A percentile compares a stretch with the other conserved stretches of the same genome.
Evolutionary conservation across 2,329 filamentous ascomycete species (phyloP).

Genomic region (Cryoendolithus antarcticus): DNA sequence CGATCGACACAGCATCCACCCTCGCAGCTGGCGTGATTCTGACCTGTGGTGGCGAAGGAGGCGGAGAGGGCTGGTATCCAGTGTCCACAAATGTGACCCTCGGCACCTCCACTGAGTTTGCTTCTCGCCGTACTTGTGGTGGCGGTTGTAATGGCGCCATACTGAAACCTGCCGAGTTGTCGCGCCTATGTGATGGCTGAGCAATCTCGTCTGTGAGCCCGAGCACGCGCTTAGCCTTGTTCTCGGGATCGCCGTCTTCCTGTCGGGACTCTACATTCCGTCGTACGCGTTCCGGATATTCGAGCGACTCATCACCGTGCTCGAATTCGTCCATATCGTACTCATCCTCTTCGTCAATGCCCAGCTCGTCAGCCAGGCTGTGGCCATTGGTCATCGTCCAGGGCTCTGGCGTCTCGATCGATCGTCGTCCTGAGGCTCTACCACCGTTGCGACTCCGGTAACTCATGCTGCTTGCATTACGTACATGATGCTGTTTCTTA

Average conservation of each 20-base stretch:
- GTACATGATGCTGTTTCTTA: slow-evolving; percentile 12
- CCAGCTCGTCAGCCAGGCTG: slow-evolving; percentile 82
- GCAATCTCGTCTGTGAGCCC: slow-evolving; percentile 19
- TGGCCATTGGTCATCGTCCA: slow-evolving; percentile 51
- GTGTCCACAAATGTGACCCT: slow-evolving; percentile 53
- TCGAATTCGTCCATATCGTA: slow-evolving; percentile 38
- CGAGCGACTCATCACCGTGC: slow-evolving; percentile 45
- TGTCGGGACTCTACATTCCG: slow-evolving; percentile 29
- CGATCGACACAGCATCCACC: no score
- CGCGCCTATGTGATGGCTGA: slow-evolving; percentile 1
- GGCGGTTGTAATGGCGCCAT: no score
- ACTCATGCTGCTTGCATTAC: slow-evolving; percentile 23
- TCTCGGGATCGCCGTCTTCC: slow-evolving; percentile 22
- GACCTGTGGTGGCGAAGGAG: slow-evolving; percentile 49
- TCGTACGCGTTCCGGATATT: slow-evolving; percentile 29
- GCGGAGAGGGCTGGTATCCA: slow-evolving; percentile 75
- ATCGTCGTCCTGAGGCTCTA: slow-evolving; percentile 2
- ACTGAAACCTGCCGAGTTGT: background rate
- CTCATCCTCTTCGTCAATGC: slow-evolving; percentile 68
- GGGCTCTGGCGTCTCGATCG: slow-evolving; percentile 26
- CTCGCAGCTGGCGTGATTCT: slow-evolving; percentile 1
- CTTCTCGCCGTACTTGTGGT: no score
- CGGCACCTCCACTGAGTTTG: slow-evolving; percentile 5
- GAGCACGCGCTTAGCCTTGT: slow-evolving; percentile 35
- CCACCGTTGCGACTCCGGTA: slow-evolving; percentile 5